phyloP scores from a whole-genome alignment of 2,329 filamentous ascomycete species.

The Sclerotinia borealis region DNA sequence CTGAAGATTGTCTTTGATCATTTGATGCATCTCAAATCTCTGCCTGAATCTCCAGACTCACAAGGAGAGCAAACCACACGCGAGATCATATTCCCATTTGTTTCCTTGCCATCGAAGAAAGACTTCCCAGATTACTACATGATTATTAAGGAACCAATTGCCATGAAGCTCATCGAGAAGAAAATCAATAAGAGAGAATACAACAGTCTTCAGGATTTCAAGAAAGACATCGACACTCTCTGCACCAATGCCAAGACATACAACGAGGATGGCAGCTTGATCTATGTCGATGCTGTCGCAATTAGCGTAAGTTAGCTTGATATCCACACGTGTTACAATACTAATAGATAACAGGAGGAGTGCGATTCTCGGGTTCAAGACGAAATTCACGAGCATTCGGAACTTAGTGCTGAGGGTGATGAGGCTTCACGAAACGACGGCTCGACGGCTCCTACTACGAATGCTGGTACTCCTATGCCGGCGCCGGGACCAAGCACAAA shows the following conservation, averaged over 20 bases:
- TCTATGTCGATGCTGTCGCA: constrained; percentile 86
- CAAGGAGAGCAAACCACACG: constrained; percentile 56
- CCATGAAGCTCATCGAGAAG: constrained; percentile 89
- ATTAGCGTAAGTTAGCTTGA: constrained; percentile 68
- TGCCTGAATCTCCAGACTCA: constrained; percentile 30
- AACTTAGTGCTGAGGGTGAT: constrained; percentile 48
- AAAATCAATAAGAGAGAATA: constrained; percentile 98
- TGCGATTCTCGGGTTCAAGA: constrained; percentile 50
- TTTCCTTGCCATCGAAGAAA: constrained; percentile 82
- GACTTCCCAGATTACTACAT: constrained; percentile 94
- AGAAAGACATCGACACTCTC: constrained; percentile 74
- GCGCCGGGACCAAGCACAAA: constrained; percentile 42
- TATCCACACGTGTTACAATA: background rate
- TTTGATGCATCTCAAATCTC: constrained; percentile 53
- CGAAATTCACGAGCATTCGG: constrained; percentile 47
- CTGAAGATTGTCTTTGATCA: constrained; percentile 71
- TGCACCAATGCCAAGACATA: constrained; percentile 91
- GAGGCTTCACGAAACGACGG: constrained; percentile 30
- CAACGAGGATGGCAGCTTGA: constrained; percentile 89
- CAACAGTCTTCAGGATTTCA: constrained; percentile 70
- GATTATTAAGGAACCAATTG: constrained; percentile 87
- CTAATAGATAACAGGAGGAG: constrained; percentile 46
- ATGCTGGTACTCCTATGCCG: constrained; percentile 59
- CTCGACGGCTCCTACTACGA: constrained; percentile 46
- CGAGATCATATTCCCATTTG: constrained; percentile 86